phyloP scores from a whole-genome alignment of 2,329 filamentous ascomycete species.

The Malbranchea cinnamomea region DNA sequence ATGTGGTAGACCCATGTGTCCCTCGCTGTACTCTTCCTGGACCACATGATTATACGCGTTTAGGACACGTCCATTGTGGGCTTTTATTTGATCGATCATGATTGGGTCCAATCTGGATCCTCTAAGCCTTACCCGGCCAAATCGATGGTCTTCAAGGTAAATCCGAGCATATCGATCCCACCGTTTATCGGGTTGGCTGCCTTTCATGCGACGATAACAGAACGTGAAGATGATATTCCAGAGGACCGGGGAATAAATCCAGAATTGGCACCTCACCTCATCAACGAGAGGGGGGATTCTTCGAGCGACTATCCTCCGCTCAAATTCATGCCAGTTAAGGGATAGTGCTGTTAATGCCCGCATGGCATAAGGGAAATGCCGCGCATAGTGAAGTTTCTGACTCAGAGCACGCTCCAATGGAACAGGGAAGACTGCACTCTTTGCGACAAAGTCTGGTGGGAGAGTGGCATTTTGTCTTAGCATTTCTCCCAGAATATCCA shows the following conservation, averaged over 20 bases:
- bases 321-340: constrained; percentile 25
- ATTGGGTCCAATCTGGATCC: too few species aligned
- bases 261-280: constrained; percentile 37
- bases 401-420: constrained; percentile 15
- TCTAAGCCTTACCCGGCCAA: too few species aligned
- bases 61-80: too few species aligned
- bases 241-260: constrained; percentile 36
- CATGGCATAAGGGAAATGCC: constrained; percentile 25
- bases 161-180: constrained; percentile 11
- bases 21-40: too few species aligned
- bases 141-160: constrained; percentile 13
- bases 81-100: too few species aligned
- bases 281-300: constrained; percentile 41
- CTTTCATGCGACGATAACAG: constrained; percentile 17
- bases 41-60: too few species aligned
- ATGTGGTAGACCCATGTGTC: too few species aligned
- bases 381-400: constrained; percentile 20
- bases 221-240: constrained; percentile 38
- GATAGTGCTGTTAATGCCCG: constrained; percentile 32
- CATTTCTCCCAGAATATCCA: constrained; percentile 27
- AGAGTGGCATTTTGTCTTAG: constrained; percentile 33
- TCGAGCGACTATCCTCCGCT: constrained; percentile 18
- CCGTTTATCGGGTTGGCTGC: constrained; percentile 4
- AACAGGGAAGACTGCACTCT: constrained; percentile 36
- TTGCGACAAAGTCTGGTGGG: constrained; percentile 24